Percentiles rank a stretch among this genome's conserved stretches.
These are phyloP conservation scores for Acorus gramineus DNA, from an alignment of 106 monocot species.

Conservation along the genomic window DNA sequence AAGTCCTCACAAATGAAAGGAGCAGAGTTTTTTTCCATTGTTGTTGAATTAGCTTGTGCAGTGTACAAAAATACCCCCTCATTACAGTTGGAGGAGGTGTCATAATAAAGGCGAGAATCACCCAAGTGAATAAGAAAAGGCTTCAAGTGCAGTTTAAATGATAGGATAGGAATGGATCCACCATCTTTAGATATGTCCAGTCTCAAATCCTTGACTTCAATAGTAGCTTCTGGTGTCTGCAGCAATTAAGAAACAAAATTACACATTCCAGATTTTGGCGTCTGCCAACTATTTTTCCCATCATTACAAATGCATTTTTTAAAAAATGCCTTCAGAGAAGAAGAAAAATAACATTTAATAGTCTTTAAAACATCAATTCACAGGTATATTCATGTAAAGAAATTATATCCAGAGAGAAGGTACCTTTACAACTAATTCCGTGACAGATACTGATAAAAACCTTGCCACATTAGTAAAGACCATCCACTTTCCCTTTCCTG, in stretches of 20 bases:
- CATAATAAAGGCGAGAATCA: conserved; percentile 23
- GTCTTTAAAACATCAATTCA: too few species aligned
- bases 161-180: conserved; percentile 46
- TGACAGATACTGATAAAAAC: conserved; percentile 64
- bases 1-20: conserved; percentile 63
- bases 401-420: not conserved
- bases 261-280: not conserved
- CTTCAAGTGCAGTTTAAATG: conserved; percentile 50
- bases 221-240: conserved; percentile 57
- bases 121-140: conserved; percentile 50
- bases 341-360: too few species aligned
- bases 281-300: too few species aligned
- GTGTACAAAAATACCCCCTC: conserved; percentile 21
- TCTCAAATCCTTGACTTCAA: conserved; percentile 66
- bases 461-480: conserved; percentile 56
- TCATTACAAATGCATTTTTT: too few species aligned
- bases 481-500: conserved; percentile 68
- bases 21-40: conserved; percentile 26
- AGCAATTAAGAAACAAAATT: conserved; percentile 10
- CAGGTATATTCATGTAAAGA: too few species aligned
- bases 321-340: too few species aligned
- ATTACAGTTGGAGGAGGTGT: conserved; percentile 25
- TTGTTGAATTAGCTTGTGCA: conserved; percentile 20
- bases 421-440: conserved; percentile 86
- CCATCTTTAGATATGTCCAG: conserved; percentile 61